Evolutionary conservation across 2,329 filamentous ascomycete genomes (phyloP), one percentile per base, ranked within the genome.

Genomic region (Chalaropsis thielavioides): DNA sequence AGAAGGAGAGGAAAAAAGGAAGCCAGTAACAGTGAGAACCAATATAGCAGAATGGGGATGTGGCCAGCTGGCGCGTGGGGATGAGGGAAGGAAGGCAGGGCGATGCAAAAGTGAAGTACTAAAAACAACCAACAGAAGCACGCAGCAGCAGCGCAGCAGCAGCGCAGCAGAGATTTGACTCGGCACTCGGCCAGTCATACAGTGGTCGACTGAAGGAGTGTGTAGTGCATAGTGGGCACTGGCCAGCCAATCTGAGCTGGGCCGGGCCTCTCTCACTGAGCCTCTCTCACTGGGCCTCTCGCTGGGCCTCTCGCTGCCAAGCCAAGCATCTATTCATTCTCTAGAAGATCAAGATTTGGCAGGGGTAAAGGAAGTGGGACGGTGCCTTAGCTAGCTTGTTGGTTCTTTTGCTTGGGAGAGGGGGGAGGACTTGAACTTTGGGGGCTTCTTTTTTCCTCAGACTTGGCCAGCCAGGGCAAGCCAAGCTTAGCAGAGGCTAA

Each of bases 381-480:
- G 69, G 51, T 66, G 61, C 67, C 64, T 38, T 69, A 71, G 71
- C 63, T 72, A 72, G 63, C 71, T 69, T 49, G 69, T 69, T 41
- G 70, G 27, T 59, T 35, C 22, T n/a, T n/a, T n/a, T n/a, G n/a
- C n/a, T n/a, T n/a, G n/a, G n/a, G n/a, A n/a, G n/a, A 8, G n/a
- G 54, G 35, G 35, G 22, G 35, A 43, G 11, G 11, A 38, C 10
- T 1, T 38, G 19, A 58, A 31, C 35, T 61, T 44, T 61, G 59
- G 43, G 43, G 40, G 15, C 54, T n/a, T 58, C 54, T 35, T 17
- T n/a, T n/a, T 58, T 58, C 54, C 54, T 38, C 31, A 58, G 54
- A 58, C 54, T 35, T 58, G 31, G 54, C 54, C 54, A 54, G 24
- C 22, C 19, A 56, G 22, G 51, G 11, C 24, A 58, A n/a, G 54